Conservation (phyloP, 2,329 filamentous ascomycete genomes). For the Chrysoporthe cubensis region DNA sequence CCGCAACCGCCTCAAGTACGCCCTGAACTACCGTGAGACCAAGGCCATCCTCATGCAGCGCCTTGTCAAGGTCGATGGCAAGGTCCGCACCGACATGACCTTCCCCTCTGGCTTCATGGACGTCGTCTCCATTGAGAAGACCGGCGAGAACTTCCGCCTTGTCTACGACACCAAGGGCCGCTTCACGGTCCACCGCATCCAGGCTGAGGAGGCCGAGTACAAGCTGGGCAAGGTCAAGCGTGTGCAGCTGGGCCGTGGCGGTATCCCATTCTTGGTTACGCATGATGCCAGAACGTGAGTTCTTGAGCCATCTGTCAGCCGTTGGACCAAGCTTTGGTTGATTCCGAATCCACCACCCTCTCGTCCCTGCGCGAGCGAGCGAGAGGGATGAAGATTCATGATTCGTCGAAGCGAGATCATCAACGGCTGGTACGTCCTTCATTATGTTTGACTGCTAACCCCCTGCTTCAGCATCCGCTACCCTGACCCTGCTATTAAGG, state of each 20-base stretch:
- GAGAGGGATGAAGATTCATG: constrained; percentile 21
- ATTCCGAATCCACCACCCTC: constrained; percentile 53
- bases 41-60: constrained; percentile 99
- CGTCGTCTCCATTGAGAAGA: constrained; percentile 99
- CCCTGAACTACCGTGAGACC: constrained; percentile 97
- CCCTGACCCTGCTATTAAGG: constrained; percentile 97
- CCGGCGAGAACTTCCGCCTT: constrained; percentile 99
- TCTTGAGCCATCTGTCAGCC: constrained; percentile 98
- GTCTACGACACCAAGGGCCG: constrained; percentile 99
- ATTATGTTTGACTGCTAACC: constrained; percentile 45
- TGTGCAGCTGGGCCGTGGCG: constrained; percentile 98
- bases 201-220: constrained; percentile 98
- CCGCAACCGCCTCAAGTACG: constrained; percentile 97
- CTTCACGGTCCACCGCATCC: constrained; percentile 99
- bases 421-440: constrained; percentile 59
- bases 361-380: not conserved
- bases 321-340: constrained; percentile 99
- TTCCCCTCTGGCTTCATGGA: constrained; percentile 99
- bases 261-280: constrained; percentile 99
- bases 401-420: constrained; percentile 43
- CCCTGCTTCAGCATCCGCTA: constrained; percentile 82
- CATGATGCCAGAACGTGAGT: constrained; percentile 99
- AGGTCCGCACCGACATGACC: constrained; percentile 98
- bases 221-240: constrained; percentile 99
- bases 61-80: constrained; percentile 99